Evolutionary conservation across 257 asterid species (phyloP).

Genomic region (Solanum stenotomum): DNA sequence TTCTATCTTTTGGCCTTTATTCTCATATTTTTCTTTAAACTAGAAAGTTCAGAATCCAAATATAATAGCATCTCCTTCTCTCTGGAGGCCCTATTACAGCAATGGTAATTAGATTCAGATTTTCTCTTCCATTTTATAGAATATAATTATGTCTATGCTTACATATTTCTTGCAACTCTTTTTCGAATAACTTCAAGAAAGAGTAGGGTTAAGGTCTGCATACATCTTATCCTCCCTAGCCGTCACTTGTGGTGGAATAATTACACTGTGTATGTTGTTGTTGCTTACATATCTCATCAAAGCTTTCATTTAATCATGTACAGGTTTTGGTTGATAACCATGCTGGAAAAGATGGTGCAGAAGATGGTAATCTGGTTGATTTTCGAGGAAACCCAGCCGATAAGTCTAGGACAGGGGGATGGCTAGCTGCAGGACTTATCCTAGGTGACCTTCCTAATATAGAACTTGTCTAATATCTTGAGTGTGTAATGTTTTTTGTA

Average conservation of each 20-base stretch:
- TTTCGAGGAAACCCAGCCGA: constrained; percentile 66
- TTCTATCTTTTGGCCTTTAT: neutral
- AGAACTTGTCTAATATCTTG: neutral
- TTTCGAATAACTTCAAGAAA: too few relatives aligned
- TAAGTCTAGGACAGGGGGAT: constrained; percentile 68
- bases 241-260: neutral
- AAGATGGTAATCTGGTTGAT: constrained; percentile 41
- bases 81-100: neutral
- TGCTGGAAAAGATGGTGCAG: constrained; percentile 23
- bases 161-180: neutral
- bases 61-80: neutral
- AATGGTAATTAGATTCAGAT: neutral
- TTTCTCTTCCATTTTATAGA: neutral
- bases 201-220: neutral
- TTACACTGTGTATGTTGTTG: neutral
- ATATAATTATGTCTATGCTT: neutral
- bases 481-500: neutral
- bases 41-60: constrained; percentile 12
- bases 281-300: neutral
- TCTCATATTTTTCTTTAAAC: neutral
- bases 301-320: neutral
- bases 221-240: neutral
- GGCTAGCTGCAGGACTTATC: constrained; percentile 86
- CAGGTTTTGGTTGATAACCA: constrained; percentile 47
- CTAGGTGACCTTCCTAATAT: constrained; percentile 27